phyloP scores from a whole-genome alignment of 1,284 basidiomycete genomes.

The Ganoderma lucidum region DNA sequence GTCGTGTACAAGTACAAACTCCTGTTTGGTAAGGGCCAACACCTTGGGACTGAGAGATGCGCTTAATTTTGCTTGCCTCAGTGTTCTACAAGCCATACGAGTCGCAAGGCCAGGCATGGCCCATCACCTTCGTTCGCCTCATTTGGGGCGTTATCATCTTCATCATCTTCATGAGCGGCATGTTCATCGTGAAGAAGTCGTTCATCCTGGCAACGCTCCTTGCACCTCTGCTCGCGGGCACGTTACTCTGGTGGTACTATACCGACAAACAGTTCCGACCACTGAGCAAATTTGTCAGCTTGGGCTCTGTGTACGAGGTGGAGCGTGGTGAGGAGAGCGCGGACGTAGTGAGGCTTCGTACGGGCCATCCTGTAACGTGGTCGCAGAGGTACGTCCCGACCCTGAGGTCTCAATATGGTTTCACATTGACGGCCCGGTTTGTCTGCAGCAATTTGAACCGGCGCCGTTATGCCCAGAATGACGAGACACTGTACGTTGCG shows the following conservation, averaged over 20 bases:
- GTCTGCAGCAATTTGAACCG: slow-evolving; percentile 78
- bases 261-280: slow-evolving; percentile 78
- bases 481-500: slow-evolving; percentile 94
- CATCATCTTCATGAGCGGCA: slow-evolving; percentile 92
- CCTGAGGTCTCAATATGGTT: slow-evolving; percentile 25
- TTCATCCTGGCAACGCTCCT: slow-evolving; percentile 82
- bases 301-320: slow-evolving; percentile 90
- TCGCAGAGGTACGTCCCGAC: slow-evolving; percentile 73
- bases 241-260: slow-evolving; percentile 84
- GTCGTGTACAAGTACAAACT: slow-evolving; percentile 98
- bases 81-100: slow-evolving; percentile 96
- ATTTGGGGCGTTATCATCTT: slow-evolving; percentile 91
- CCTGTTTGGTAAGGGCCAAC: slow-evolving; percentile 77
- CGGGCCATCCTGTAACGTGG: slow-evolving; percentile 85
- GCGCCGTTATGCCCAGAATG: slow-evolving; percentile 88
- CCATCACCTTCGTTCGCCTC: slow-evolving; percentile 87
- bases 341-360: slow-evolving; percentile 74
- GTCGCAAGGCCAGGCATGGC: slow-evolving; percentile 94
- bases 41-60: not conserved
- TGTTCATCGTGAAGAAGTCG: slow-evolving; percentile 87
- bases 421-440: slow-evolving; percentile 11
- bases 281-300: slow-evolving; percentile 82
- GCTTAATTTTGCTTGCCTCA: slow-evolving; percentile 39
- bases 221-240: slow-evolving; percentile 80
- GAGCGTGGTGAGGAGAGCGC: slow-evolving; percentile 84